A percentile compares a stretch with the other conserved stretches of the same genome.
These are phyloP conservation scores for Lachancea nothofagi DNA, from an alignment of 805 yeast genomes.

Conservation along the genomic window DNA sequence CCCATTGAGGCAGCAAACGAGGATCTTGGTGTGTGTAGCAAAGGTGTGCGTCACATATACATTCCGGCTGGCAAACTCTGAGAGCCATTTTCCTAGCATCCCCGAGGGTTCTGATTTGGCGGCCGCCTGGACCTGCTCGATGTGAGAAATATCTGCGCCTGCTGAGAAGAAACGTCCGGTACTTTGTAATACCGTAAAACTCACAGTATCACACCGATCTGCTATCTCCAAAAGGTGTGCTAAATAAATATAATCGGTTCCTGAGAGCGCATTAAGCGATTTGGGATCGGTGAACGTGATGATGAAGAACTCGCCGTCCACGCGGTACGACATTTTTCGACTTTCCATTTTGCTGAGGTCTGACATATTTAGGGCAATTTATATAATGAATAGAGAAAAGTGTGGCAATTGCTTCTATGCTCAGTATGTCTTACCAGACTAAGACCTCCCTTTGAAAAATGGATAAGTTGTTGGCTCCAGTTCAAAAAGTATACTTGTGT, in stretches of 20 bases:
- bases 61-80: slow-evolving; percentile 63
- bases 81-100: slow-evolving; percentile 43
- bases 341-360: slow-evolving; percentile 7
- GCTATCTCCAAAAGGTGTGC: slow-evolving; percentile 58
- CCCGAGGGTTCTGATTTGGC: slow-evolving; percentile 13
- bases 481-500: no score
- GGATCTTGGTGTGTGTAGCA: slow-evolving; percentile 62
- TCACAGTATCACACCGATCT: slow-evolving; percentile 53
- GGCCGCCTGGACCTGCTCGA: slow-evolving; percentile 15
- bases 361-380: slow-evolving; percentile 5
- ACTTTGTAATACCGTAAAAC: slow-evolving; percentile 61
- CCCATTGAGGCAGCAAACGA: slow-evolving; percentile 75
- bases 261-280: slow-evolving; percentile 60
- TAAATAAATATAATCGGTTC: slow-evolving; percentile 55
- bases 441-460: no score
- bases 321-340: slow-evolving; percentile 14
- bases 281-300: slow-evolving; percentile 63
- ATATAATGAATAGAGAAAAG: no score
- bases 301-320: slow-evolving; percentile 39
- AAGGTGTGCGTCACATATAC: slow-evolving; percentile 61
- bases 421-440: no score
- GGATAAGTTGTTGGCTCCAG: no score
- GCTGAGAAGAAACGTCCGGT: slow-evolving; percentile 76
- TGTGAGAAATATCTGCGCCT: slow-evolving; percentile 65
- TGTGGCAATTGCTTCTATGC: no score